Percentiles rank a stretch among this genome's conserved stretches.
Evolutionary conservation across 2,329 filamentous ascomycete genomes (phyloP).

Genomic region (Neospermospora avenae): DNA sequence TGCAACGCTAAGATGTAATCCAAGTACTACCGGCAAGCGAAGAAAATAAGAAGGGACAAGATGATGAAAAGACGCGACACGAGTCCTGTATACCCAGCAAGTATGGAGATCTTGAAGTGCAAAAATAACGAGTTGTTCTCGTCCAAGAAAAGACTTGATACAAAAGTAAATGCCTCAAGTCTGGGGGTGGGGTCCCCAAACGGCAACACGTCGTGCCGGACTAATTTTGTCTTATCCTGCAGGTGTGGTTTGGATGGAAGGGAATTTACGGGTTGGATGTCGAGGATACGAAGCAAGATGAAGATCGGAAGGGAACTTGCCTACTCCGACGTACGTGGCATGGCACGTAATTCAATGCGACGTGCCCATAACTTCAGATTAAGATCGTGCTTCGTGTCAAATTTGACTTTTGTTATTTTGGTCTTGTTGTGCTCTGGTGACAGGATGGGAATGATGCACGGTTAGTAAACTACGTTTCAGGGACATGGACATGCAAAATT

Average conservation of each 20-base stretch:
- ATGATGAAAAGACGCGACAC: background rate
- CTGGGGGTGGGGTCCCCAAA: background rate
- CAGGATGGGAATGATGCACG: too few relatives aligned
- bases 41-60: conserved; percentile 3
- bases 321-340: too few relatives aligned
- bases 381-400: too few relatives aligned
- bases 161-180: background rate
- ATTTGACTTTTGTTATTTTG: too few relatives aligned
- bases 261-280: background rate
- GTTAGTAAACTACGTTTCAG: too few relatives aligned
- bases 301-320: too few relatives aligned
- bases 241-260: background rate
- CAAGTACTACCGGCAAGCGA: background rate
- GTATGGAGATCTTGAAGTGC: background rate
- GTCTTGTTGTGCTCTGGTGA: too few relatives aligned
- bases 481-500: too few relatives aligned
- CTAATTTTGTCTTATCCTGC: too few relatives aligned
- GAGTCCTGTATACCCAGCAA: background rate
- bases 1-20: background rate
- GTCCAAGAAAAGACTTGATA: background rate
- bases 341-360: background rate
- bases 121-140: background rate
- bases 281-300: too few relatives aligned
- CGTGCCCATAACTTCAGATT: too few relatives aligned
- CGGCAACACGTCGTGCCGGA: background rate